Conservation (phyloP, 2,329 filamentous ascomycete species). For the Colletotrichum viniferum region DNA sequence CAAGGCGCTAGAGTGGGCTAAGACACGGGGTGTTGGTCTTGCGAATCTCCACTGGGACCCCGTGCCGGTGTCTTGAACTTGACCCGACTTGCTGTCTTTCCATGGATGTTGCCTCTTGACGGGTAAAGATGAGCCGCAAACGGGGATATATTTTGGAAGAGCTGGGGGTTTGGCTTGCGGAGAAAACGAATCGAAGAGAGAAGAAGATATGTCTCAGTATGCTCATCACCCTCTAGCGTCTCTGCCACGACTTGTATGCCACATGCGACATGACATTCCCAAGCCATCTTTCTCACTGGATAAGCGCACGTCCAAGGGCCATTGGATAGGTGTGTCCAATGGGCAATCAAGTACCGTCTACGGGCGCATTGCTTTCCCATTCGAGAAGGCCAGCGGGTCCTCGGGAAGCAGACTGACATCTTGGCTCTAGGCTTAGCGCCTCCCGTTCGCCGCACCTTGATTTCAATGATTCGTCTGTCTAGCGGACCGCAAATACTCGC, state of each 20-base stretch:
- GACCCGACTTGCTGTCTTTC: not conserved
- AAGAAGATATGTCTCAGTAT: not conserved
- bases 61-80: not conserved
- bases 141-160: not conserved
- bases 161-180: not conserved
- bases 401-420: not conserved
- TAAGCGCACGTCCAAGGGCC: not conserved
- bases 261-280: not conserved
- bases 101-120: not conserved
- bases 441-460: not conserved
- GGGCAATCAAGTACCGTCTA: not conserved
- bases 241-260: not conserved
- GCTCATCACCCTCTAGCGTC: not conserved
- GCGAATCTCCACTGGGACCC: not conserved
- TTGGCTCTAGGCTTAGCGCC: conserved; percentile 13
- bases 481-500: not conserved
- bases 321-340: not conserved
- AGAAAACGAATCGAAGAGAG: not conserved
- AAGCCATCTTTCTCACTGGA: not conserved
- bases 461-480: not conserved
- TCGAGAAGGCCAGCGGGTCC: conserved; percentile 7
- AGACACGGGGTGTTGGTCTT: not conserved
- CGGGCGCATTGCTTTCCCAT: conserved; percentile 10
- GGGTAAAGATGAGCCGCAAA: not conserved
- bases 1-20: conserved; percentile 19